Evolutionary conservation across 306 rosid genomes (phyloP).

Genomic region (Datisca glomerata): DNA sequence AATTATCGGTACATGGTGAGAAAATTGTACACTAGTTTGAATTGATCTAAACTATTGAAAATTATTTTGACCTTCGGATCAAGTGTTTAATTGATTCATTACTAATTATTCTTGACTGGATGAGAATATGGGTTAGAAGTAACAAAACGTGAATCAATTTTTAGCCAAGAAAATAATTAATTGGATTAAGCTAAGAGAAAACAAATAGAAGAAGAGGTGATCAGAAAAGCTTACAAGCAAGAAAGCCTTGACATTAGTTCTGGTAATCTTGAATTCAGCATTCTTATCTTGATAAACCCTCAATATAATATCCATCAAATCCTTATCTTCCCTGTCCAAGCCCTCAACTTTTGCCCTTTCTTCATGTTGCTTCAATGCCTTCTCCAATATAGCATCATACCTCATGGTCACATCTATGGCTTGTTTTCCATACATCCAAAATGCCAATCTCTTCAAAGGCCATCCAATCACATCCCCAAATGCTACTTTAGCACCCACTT

Average conservation of each 20-base stretch:
- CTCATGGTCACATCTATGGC: slow-evolving; percentile 29
- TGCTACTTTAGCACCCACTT: slow-evolving; percentile 29
- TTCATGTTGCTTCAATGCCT: slow-evolving; percentile 33
- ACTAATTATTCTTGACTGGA: too few relatives aligned
- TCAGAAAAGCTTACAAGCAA: slow-evolving; percentile 30
- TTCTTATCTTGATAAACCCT: slow-evolving; percentile 30
- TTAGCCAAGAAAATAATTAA: too few relatives aligned
- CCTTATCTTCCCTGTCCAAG: slow-evolving; percentile 19
- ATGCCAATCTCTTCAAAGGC: slow-evolving; percentile 25
- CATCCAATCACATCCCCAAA: slow-evolving; percentile 43
- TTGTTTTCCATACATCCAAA: slow-evolving; percentile 37
- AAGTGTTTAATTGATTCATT: too few relatives aligned
- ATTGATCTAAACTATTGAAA: too few relatives aligned
- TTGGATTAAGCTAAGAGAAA: too few relatives aligned
- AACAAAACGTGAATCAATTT: too few relatives aligned
- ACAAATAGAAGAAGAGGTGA: not conserved
- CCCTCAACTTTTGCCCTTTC: slow-evolving; percentile 10
- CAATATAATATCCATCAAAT: slow-evolving; percentile 31
- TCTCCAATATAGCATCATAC: slow-evolving; percentile 38
- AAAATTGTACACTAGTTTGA: too few relatives aligned
- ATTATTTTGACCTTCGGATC: too few relatives aligned
- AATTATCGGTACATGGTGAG: too few relatives aligned
- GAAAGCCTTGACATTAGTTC: slow-evolving; percentile 41
- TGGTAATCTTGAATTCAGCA: slow-evolving; percentile 36
- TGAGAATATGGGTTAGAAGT: too few relatives aligned